phyloP scores from a whole-genome alignment of 306 rosid species.

The Castanospermum australe region DNA sequence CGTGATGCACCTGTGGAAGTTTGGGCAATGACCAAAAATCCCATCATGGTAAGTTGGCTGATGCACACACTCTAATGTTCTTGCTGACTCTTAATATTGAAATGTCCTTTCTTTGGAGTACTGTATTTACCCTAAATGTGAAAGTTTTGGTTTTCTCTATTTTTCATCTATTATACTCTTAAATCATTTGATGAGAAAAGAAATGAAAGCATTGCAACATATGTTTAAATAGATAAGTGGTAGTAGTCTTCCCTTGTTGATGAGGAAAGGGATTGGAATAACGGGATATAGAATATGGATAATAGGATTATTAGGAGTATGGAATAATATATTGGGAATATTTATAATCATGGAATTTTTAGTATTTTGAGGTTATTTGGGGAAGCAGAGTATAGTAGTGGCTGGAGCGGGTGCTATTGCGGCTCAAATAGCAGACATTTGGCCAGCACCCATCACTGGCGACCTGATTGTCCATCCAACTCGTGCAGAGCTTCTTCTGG shows the following conservation, averaged over 20 bases:
- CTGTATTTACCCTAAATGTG: background rate
- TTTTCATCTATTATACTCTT: background rate
- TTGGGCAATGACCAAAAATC: slow-evolving; percentile 99
- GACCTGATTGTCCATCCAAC: too few species aligned
- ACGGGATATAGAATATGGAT: background rate
- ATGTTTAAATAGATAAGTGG: background rate
- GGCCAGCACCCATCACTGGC: too few species aligned
- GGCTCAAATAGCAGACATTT: too few species aligned
- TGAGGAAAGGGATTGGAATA: background rate
- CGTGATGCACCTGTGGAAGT: slow-evolving; percentile 99
- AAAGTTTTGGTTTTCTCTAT: background rate
- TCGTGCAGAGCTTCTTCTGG: too few species aligned
- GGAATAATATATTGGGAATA: background rate
- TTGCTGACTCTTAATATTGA: slow-evolving; percentile 3
- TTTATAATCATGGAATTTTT: background rate
- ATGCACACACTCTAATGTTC: slow-evolving; percentile 6
- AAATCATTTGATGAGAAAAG: background rate
- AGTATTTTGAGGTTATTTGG: background rate
- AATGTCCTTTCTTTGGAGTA: background rate
- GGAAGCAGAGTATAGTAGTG: too few species aligned
- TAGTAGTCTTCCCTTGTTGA: background rate
- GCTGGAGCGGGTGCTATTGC: too few species aligned
- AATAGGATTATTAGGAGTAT: background rate
- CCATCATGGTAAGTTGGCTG: slow-evolving; percentile 77
- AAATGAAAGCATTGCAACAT: background rate